A percentile compares a stretch with the other conserved stretches of the same genome.
Evolutionary conservation across 148 eudicot genomes (phyloP).

Genomic region (Mesembryanthemum crystallinum): DNA sequence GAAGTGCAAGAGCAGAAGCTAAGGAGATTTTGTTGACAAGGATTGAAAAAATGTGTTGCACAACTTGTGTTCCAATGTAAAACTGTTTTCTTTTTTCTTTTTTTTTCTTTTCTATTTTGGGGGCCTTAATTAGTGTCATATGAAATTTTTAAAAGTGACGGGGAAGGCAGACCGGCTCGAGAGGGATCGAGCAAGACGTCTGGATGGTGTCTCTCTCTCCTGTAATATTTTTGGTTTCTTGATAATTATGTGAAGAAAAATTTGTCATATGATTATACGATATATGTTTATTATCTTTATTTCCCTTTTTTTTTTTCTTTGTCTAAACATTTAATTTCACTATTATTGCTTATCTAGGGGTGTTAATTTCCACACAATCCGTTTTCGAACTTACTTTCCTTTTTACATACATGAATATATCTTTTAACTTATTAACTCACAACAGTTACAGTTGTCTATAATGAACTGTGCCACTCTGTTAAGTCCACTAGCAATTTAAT

Average conservation of each 20-base stretch:
- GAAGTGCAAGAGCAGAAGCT: constrained; percentile 60
- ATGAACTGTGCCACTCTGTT: background rate
- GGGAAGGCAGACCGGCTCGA: constrained; percentile 38
- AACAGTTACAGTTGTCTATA: background rate
- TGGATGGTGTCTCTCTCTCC: background rate
- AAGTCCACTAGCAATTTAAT: background rate
- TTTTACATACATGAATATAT: no score
- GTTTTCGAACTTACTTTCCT: no score
- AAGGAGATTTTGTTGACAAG: constrained; percentile 2
- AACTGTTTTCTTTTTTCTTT: constrained; percentile 13
- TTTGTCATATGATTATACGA: constrained; percentile 16
- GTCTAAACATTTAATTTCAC: no score
- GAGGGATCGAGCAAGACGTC: constrained; percentile 31
- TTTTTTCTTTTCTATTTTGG: background rate
- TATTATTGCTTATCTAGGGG: no score
- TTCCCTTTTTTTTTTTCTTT: background rate
- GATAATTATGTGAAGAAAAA: background rate
- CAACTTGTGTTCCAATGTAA: constrained; percentile 29
- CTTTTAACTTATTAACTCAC: no score
- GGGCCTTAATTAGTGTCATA: constrained; percentile 26
- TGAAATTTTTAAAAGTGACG: constrained; percentile 3
- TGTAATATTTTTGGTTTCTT: constrained; percentile 6
- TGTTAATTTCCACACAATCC: no score
- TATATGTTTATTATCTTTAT: background rate
- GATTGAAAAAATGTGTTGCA: background rate